Conservation (phyloP, 106 monocot species). For the Hemerocallis citrina region DNA sequence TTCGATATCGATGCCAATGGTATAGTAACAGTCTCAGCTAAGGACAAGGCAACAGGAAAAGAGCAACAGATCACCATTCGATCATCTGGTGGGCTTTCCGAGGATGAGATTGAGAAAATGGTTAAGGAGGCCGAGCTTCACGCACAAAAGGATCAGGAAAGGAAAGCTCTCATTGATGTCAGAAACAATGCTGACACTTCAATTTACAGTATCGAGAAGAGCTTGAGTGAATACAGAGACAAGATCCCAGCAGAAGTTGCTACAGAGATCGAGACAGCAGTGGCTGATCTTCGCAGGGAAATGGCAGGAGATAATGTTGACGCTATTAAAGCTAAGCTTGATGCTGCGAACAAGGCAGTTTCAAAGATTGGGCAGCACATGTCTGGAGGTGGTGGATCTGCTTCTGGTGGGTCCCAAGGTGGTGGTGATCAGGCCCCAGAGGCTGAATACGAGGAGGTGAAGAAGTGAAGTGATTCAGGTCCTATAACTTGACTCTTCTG, state of each 20-base stretch:
- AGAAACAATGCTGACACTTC: conserved; percentile 18
- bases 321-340: conserved; percentile 14
- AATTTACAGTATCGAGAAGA: conserved; percentile 25
- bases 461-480: conserved; percentile 14
- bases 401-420: conserved; percentile 10
- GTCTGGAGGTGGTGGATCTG: not conserved
- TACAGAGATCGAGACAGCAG: conserved; percentile 13
- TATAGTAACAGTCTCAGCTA: conserved; percentile 19
- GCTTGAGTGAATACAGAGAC: conserved; percentile 17
- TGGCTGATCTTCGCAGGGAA: conserved; percentile 10
- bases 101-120: conserved; percentile 24
- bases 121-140: conserved; percentile 25
- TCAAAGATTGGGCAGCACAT: conserved; percentile 28
- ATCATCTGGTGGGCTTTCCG: conserved; percentile 19
- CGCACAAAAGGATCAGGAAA: conserved; percentile 21
- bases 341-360: conserved; percentile 22
- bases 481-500: too few relatives aligned
- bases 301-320: conserved; percentile 13
- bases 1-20: conserved; percentile 26
- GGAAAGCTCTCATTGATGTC: conserved; percentile 19
- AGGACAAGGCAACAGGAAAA: conserved; percentile 23
- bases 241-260: conserved; percentile 24
- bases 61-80: conserved; percentile 24
- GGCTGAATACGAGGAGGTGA: conserved; percentile 24
- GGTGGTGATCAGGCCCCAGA: conserved; percentile 19